Evolutionary conservation across 1,139 yeast species (phyloP).

Genomic region (Yamadazyma jaroonii): DNA sequence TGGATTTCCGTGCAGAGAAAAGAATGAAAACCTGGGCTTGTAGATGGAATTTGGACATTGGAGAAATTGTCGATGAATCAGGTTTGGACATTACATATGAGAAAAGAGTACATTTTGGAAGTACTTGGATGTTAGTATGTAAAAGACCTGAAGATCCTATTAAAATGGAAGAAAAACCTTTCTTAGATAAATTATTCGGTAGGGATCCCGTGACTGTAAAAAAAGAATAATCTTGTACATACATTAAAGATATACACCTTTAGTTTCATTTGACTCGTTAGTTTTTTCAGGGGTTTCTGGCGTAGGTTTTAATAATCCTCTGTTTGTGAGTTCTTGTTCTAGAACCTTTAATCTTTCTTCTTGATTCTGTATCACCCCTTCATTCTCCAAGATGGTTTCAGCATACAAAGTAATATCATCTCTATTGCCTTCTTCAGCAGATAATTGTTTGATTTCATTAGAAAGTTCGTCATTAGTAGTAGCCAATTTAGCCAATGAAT

Average conservation of each 20-base stretch:
- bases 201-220: conserved; percentile 27
- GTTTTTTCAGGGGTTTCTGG: conserved; percentile 1
- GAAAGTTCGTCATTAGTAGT: conserved; percentile 31
- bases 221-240: conserved; percentile 12
- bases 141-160: conserved; percentile 67
- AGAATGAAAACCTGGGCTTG: conserved; percentile 95
- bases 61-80: conserved; percentile 76
- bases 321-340: conserved; percentile 21
- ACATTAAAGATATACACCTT: conserved; percentile 7
- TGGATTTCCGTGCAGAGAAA: conserved; percentile 80
- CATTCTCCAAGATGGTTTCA: conserved; percentile 34
- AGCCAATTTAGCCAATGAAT: conserved; percentile 26
- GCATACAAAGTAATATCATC: conserved; percentile 27
- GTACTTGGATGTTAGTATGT: conserved; percentile 83
- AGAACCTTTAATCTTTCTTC: conserved; percentile 20
- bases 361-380: conserved; percentile 29
- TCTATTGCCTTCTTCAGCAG: conserved; percentile 8
- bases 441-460: conserved; percentile 22
- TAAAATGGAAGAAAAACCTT: conserved; percentile 40
- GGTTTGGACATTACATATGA: conserved; percentile 83
- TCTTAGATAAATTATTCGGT: conserved; percentile 43
- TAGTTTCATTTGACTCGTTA: conserved; percentile 8
- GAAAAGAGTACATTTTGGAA: conserved; percentile 84
- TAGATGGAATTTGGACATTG: conserved; percentile 94
- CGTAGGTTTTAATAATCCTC: conserved; percentile 21